Conservation (phyloP, 768 basidiomycete species). For the Amanita phalloides region DNA sequence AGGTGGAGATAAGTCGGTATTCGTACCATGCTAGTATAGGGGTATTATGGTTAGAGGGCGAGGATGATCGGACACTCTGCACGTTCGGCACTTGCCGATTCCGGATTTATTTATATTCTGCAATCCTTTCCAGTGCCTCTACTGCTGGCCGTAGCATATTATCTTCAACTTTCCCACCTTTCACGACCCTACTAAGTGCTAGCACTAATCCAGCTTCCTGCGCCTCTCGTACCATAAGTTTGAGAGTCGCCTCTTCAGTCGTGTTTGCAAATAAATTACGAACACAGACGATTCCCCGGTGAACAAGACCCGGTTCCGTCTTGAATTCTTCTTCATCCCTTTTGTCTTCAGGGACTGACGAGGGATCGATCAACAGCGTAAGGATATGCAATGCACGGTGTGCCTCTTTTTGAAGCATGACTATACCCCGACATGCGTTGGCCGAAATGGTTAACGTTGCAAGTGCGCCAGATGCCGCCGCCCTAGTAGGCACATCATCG, state of each 20-base stretch:
- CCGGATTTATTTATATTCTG: constrained; percentile 7
- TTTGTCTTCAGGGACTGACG: constrained; percentile 21
- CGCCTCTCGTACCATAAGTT: constrained; percentile 39
- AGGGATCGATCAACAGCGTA: constrained; percentile 56
- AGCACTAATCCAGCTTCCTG: constrained; percentile 40
- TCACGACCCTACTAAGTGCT: constrained; percentile 41
- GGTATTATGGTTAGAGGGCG: not conserved
- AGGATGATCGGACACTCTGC: not conserved
- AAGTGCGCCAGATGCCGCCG: constrained; percentile 87
- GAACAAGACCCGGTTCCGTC: constrained; percentile 52
- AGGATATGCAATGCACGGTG: constrained; percentile 57
- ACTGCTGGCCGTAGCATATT: constrained; percentile 35
- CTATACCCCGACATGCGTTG: constrained; percentile 48
- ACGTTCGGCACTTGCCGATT: constrained; percentile 5
- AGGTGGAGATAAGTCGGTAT: not conserved
- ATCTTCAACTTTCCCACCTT: constrained; percentile 20
- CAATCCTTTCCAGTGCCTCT: constrained; percentile 35
- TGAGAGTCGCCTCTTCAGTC: constrained; percentile 24
- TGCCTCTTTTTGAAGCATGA: constrained; percentile 53
- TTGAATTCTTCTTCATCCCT: constrained; percentile 24
- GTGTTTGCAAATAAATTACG: constrained; percentile 48
- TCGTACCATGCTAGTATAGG: constrained; percentile 12
- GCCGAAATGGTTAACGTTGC: constrained; percentile 65
- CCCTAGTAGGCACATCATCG: constrained; percentile 72
- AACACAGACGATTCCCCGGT: constrained; percentile 71